Percentiles rank a stretch among this genome's conserved stretches.
Conservation (phyloP, 371 early-diverging fungal genomes). For the Mucor saturninus region DNA sequence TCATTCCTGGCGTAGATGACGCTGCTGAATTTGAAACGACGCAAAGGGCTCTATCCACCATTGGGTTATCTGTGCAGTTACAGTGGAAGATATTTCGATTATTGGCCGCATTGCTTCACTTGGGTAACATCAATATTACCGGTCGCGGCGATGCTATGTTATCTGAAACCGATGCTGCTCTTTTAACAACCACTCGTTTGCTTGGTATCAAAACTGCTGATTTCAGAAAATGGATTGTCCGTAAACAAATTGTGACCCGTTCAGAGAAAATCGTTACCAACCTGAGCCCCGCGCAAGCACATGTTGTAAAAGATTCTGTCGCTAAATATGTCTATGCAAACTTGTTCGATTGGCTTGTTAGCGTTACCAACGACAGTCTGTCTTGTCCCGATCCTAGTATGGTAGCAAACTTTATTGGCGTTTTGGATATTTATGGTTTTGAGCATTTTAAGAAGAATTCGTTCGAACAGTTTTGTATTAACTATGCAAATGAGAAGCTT, state of each 20-base stretch:
- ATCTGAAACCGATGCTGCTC: slow-evolving; percentile 74
- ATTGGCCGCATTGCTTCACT: slow-evolving; percentile 87
- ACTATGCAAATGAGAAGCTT: slow-evolving; percentile 97
- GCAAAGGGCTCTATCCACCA: slow-evolving; percentile 80
- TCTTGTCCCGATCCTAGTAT: slow-evolving; percentile 54
- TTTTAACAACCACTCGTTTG: slow-evolving; percentile 67
- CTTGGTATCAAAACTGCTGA: slow-evolving; percentile 75
- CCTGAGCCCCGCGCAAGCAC: slow-evolving; percentile 77
- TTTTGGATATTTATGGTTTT: slow-evolving; percentile 97
- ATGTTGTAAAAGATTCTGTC: slow-evolving; percentile 86
- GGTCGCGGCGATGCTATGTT: slow-evolving; percentile 77
- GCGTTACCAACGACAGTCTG: slow-evolving; percentile 80
- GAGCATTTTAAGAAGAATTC: slow-evolving; percentile 98
- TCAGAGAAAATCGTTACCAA: slow-evolving; percentile 88
- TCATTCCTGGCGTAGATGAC: slow-evolving; percentile 89
- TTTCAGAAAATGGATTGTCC: slow-evolving; percentile 91
- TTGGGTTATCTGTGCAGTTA: slow-evolving; percentile 84
- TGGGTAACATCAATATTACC: slow-evolving; percentile 89
- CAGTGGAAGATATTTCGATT: slow-evolving; percentile 91
- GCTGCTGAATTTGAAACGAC: slow-evolving; percentile 89
- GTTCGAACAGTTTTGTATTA: slow-evolving; percentile 99
- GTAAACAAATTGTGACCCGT: slow-evolving; percentile 88
- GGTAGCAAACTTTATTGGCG: slow-evolving; percentile 84
- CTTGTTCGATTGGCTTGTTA: slow-evolving; percentile 94
- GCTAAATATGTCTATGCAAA: slow-evolving; percentile 93